Evolutionary conservation across 2,329 filamentous ascomycete genomes (phyloP).

Genomic region (Aspergillus clavatus): DNA sequence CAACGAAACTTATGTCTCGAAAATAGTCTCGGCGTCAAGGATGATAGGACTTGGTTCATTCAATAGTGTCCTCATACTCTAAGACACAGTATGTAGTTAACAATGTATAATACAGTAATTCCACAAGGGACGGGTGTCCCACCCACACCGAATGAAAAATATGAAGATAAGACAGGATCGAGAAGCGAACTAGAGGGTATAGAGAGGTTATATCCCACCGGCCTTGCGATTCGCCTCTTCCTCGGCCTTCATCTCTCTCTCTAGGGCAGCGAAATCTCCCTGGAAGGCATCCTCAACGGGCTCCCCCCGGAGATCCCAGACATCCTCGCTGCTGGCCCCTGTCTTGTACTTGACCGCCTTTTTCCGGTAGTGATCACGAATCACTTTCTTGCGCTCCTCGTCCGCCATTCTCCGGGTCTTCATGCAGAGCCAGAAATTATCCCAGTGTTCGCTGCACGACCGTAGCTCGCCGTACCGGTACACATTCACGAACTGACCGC

Average conservation of each 20-base stretch:
- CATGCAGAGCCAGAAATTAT: constrained; percentile 98
- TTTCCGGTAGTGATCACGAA: constrained; percentile 64
- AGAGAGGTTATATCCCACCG: constrained; percentile 11
- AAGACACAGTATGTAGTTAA: neutral
- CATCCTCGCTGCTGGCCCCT: constrained; percentile 75
- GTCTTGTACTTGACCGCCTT: constrained; percentile 63
- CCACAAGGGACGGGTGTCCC: constrained; percentile 4
- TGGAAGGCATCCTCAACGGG: constrained; percentile 51
- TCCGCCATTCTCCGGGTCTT: constrained; percentile 62
- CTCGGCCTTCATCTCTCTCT: constrained; percentile 39
- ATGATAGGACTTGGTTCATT: neutral
- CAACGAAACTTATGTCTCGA: neutral
- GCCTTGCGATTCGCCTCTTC: constrained; percentile 37
- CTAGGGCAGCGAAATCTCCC: constrained; percentile 41
- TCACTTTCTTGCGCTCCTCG: constrained; percentile 53
- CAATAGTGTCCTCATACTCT: neutral
- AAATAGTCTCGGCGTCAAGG: neutral
- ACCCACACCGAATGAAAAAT: neutral
- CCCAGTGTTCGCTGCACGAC: constrained; percentile 78
- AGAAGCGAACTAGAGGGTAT: too few relatives aligned
- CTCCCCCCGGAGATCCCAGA: constrained; percentile 72
- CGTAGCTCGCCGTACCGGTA: constrained; percentile 79
- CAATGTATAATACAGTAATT: constrained; percentile 1
- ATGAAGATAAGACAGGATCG: neutral
- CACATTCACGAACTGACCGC: constrained; percentile 84